Base-by-base conservation (phyloP, 2,329 filamentous ascomycete species). In the Paecilomyces dactylethromorphus region DNA sequence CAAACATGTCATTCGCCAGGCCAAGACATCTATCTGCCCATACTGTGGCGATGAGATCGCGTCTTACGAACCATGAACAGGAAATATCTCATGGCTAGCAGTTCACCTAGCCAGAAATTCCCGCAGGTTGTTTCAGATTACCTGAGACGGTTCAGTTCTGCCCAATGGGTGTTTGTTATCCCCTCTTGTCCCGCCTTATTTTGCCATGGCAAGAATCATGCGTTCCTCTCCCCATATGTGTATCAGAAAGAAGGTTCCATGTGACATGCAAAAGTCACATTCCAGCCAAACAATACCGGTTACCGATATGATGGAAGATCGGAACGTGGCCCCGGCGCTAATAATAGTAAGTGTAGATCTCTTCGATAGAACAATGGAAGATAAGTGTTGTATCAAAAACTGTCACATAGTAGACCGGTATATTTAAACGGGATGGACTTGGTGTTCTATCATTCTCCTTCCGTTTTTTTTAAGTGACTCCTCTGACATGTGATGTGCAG, bases 1-100 rank as follows among this genome's bases (percentile, higher is more conserved):
- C 5, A 71, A 69, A 59, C 71, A 70, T 54, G 68, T 71, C 2
- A 72, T 74, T 45, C 66, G 62, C 45, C 71, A 74, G 61, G 61
- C 49, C 70, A 74, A 71, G 61, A 12, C 68, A 35, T 62, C 66
- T 10, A 24, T 61, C n/a, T 68, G 55, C 50, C 26, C 12, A 2
- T 6, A 52, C 13, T 52, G 50, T 3, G 50, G 50, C 11, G 22
- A 24, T 5, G 50, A 52, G 50, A 29, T 52, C 26, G 26, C 29
- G 50, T 52, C 50, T 26, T n/a, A 26, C 21, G 22, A 52, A 18
- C 39, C 39, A 18, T 45, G 39, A 45, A 7, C 3, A 15, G n/a
- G 18, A 39, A 8, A 10, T 45, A 21, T 45, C n/a, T 10, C 39
- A 45, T 2, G 39, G 6, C 18, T 7, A 3, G 6, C n/a, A n/a